These are phyloP conservation scores for Mortierella sp. DNA, from an alignment of 371 early-diverging fungal species.

Conservation along the genomic window DNA sequence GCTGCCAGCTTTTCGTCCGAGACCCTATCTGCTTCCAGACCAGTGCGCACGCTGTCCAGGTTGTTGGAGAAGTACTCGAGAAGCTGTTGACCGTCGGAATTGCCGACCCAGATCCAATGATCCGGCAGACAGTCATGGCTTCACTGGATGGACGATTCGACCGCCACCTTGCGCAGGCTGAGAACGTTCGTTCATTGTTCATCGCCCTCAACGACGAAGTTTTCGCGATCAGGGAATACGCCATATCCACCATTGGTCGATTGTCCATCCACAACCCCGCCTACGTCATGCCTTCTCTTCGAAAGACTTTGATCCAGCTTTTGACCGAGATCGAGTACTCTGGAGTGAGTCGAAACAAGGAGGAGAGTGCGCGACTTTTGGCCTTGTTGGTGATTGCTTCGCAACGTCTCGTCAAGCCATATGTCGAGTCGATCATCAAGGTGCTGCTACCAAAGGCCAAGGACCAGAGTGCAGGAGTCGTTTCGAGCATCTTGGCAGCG, in stretches of 20 bases:
- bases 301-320: conserved; percentile 90
- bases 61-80: conserved; percentile 91
- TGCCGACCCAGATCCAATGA: conserved; percentile 88
- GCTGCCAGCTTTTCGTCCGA: conserved; percentile 84
- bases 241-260: conserved; percentile 90
- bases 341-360: conserved; percentile 85
- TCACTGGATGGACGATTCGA: conserved; percentile 90
- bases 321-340: conserved; percentile 95
- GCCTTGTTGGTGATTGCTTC: conserved; percentile 84
- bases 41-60: conserved; percentile 87
- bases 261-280: conserved; percentile 92
- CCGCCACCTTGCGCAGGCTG: conserved; percentile 91
- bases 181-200: conserved; percentile 90
- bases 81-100: conserved; percentile 91
- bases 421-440: conserved; percentile 90
- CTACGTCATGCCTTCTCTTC: conserved; percentile 91
- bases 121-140: conserved; percentile 85
- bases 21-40: conserved; percentile 85
- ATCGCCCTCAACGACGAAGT: conserved; percentile 95
- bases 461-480: conserved; percentile 86
- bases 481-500: conserved; percentile 86
- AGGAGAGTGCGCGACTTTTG: conserved; percentile 89
- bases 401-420: conserved; percentile 89
- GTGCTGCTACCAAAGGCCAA: conserved; percentile 88
- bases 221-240: conserved; percentile 89